Conservation (phyloP, 345 rosid genomes). For the Kandelia obovata region DNA sequence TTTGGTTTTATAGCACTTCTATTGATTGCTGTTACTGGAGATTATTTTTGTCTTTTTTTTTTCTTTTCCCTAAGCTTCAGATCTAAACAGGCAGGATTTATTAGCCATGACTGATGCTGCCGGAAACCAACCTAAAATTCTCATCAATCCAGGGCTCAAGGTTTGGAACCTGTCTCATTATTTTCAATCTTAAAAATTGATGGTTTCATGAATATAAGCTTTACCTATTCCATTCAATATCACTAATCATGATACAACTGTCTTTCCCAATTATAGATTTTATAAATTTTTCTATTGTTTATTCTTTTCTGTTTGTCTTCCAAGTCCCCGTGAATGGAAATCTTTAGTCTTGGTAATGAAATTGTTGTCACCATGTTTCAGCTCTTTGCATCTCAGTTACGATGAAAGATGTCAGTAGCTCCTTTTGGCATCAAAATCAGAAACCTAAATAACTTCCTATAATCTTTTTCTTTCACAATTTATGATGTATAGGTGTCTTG, state of each 20-base stretch:
- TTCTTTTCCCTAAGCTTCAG: no score
- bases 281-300: neutral
- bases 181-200: neutral
- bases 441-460: neutral
- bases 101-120: conserved; percentile 91
- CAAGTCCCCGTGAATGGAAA: neutral
- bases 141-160: conserved; percentile 82
- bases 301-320: neutral
- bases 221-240: no score
- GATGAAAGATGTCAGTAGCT: neutral
- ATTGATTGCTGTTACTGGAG: no score
- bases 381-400: neutral
- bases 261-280: no score
- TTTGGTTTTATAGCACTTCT: no score
- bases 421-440: neutral
- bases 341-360: no score
- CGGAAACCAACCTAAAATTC: conserved; percentile 73
- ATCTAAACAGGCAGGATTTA: conserved; percentile 41
- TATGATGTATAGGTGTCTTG: no score
- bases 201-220: neutral
- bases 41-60: no score
- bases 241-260: no score
- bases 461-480: no score
- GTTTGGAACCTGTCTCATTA: conserved; percentile 22
- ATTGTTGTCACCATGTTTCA: no score